Conservation (phyloP, 1,284 basidiomycete species). For the Ustilago xerochloae region DNA sequence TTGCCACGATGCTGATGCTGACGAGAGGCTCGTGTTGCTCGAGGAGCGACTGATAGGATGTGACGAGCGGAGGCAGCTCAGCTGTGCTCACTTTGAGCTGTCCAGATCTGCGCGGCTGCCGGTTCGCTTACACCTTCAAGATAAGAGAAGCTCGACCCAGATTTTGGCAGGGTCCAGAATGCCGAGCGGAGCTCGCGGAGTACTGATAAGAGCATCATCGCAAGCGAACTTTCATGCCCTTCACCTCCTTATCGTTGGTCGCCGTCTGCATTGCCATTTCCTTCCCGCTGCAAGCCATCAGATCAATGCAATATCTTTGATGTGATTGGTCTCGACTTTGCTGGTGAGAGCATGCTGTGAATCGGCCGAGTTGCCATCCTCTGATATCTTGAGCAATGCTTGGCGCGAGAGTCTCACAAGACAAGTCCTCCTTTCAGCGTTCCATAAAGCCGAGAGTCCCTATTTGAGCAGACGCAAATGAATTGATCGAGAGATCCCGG, state of each 20-base stretch:
- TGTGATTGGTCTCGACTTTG: not conserved
- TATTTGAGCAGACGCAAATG: not conserved
- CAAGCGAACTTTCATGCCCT: not conserved
- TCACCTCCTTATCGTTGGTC: not conserved
- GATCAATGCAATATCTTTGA: not conserved
- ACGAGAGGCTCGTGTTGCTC: not conserved
- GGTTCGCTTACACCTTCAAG: not conserved
- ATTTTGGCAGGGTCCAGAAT: not conserved
- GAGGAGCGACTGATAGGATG: not conserved
- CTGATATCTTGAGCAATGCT: not conserved
- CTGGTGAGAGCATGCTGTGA: no score
- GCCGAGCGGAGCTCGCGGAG: not conserved
- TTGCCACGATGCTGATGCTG: not conserved
- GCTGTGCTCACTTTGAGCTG: conserved; percentile 5
- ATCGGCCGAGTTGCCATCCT: conserved; percentile 14
- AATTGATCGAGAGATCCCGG: not conserved
- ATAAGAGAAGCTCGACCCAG: conserved; percentile 17
- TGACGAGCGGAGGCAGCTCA: not conserved
- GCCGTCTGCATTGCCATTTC: not conserved
- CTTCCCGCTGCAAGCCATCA: no score
- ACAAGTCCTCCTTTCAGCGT: no score
- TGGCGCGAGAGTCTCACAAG: not conserved
- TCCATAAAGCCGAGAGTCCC: no score
- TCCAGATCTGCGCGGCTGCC: conserved; percentile 10
- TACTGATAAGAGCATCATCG: not conserved